A percentile compares a stretch with the other conserved stretches of the same genome.
phyloP scores from a whole-genome alignment of 2,329 filamentous ascomycete genomes.

The Biscogniauxia marginata region DNA sequence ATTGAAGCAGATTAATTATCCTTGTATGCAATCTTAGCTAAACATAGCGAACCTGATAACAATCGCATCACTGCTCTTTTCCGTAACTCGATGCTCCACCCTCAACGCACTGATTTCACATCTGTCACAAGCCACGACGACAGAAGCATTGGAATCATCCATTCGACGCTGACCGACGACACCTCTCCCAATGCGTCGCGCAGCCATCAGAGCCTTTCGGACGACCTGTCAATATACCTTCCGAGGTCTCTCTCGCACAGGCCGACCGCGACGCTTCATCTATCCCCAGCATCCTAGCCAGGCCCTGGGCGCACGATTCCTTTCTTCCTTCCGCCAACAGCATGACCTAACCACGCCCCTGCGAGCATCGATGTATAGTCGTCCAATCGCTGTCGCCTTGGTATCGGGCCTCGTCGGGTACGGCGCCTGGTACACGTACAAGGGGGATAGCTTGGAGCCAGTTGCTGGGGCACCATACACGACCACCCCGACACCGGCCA shows the following conservation, averaged over 20 bases:
- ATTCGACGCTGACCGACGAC: neutral
- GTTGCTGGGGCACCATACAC: conserved; percentile 38
- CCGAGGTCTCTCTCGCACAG: conserved; percentile 56
- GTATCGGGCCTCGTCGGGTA: conserved; percentile 71
- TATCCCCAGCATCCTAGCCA: conserved; percentile 24
- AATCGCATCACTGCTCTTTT: too few species aligned
- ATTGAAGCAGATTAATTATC: too few species aligned
- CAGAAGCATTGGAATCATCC: neutral
- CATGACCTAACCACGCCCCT: conserved; percentile 48
- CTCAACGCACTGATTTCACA: neutral
- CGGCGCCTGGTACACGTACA: conserved; percentile 74
- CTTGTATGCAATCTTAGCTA: neutral
- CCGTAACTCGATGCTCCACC: neutral
- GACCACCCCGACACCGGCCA: conserved; percentile 36
- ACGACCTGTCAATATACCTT: conserved; percentile 64
- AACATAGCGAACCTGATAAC: too few species aligned
- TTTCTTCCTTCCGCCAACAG: conserved; percentile 34
- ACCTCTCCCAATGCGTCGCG: conserved; percentile 65
- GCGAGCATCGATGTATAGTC: conserved; percentile 72
- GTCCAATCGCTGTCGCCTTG: conserved; percentile 64
- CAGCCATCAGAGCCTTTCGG: conserved; percentile 65
- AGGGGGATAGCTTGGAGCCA: conserved; percentile 40
- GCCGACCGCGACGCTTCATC: conserved; percentile 40
- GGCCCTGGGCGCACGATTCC: conserved; percentile 40
- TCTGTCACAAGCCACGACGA: neutral